These are phyloP conservation scores for Coleophoma eucalyptorum DNA, from an alignment of 2,329 filamentous ascomycete species.

Conservation along the genomic window DNA sequence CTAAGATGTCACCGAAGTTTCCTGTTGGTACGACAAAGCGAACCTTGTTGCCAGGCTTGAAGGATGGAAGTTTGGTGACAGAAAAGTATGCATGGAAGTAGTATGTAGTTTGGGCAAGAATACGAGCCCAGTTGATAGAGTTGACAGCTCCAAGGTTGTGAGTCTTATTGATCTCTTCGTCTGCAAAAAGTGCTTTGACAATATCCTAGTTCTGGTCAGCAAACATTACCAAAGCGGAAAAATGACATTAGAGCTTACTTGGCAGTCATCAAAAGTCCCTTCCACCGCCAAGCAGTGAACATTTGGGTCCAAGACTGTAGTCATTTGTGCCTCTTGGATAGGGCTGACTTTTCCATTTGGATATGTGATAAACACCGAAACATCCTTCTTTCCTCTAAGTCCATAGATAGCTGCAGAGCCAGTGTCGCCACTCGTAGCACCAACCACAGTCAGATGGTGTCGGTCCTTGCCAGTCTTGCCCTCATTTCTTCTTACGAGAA, in stretches of 20 bases:
- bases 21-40: conserved; percentile 91
- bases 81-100: conserved; percentile 95
- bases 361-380: conserved; percentile 91
- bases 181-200: conserved; percentile 87
- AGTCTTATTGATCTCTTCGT: conserved; percentile 75
- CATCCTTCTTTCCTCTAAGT: conserved; percentile 91
- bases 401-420: conserved; percentile 96
- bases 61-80: conserved; percentile 58
- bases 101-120: conserved; percentile 94
- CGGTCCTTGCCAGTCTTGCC: conserved; percentile 57
- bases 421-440: conserved; percentile 84
- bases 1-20: conserved; percentile 94
- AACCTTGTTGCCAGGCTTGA: conserved; percentile 64
- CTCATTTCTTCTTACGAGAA: conserved; percentile 69
- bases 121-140: conserved; percentile 94
- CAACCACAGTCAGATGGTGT: conserved; percentile 82
- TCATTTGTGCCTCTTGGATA: conserved; percentile 97
- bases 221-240: too few species aligned
- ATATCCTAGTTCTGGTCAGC: conserved; percentile 58
- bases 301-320: conserved; percentile 83
- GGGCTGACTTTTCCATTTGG: conserved; percentile 88
- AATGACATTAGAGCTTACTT: conserved; percentile 44
- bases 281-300: conserved; percentile 89
- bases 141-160: conserved; percentile 91
- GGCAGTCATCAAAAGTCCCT: conserved; percentile 94